Conservation (phyloP, 2,329 filamentous ascomycete species). For the Colletotrichum caudatum region DNA sequence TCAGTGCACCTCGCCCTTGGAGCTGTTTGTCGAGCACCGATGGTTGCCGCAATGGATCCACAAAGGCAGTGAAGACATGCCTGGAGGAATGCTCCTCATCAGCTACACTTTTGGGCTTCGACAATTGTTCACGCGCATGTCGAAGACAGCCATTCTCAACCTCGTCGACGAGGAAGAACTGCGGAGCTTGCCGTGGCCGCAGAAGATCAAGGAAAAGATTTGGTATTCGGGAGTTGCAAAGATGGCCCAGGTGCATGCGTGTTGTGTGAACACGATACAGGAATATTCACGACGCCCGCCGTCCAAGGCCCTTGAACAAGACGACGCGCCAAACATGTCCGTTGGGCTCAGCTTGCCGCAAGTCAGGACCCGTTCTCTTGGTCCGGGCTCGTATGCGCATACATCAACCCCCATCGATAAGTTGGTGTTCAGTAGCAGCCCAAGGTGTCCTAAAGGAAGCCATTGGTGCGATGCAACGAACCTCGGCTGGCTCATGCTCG, state of each 20-base stretch:
- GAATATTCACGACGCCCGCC: constrained; percentile 57
- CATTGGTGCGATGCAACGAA: constrained; percentile 65
- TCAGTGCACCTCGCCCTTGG: constrained; percentile 63
- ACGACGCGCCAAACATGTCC: not conserved
- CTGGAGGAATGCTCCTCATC: constrained; percentile 63
- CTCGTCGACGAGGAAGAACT: constrained; percentile 58
- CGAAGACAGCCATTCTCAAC: constrained; percentile 62
- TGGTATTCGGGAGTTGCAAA: constrained; percentile 63
- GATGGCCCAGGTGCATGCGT: constrained; percentile 62
- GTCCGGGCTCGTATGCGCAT: not conserved
- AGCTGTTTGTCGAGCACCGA: constrained; percentile 61
- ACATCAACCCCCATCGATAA: constrained; percentile 40
- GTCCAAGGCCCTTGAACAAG: not conserved
- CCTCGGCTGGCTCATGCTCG: constrained; percentile 66
- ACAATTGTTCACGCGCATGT: constrained; percentile 62
- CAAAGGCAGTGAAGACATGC: constrained; percentile 60
- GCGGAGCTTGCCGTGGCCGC: constrained; percentile 59
- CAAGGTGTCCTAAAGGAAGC: constrained; percentile 63
- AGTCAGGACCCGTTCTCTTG: not conserved
- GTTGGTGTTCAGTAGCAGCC: constrained; percentile 52
- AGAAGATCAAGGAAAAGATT: constrained; percentile 60
- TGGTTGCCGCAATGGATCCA: constrained; percentile 67
- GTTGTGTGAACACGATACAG: constrained; percentile 57
- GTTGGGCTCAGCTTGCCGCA: not conserved
- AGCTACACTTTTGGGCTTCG: constrained; percentile 65